Evolutionary conservation across 1,284 basidiomycete genomes (phyloP), one percentile per base, ranked within the genome.

Genomic region (Coniferiporia sulphurascens): DNA sequence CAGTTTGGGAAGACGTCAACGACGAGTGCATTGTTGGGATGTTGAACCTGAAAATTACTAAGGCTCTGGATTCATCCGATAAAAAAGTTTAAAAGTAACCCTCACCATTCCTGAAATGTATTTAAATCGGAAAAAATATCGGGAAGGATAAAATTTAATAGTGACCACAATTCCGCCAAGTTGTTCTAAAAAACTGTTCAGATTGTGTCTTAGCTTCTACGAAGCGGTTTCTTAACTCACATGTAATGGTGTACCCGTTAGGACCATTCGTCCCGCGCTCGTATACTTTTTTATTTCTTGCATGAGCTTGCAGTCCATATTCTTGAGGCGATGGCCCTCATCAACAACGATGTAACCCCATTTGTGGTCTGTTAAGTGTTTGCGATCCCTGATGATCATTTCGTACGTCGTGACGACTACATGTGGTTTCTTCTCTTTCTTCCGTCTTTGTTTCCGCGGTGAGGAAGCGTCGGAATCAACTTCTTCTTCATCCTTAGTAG

Each of bases 331-430:
- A 71, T 98, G 95, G 0, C 95, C 94, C 72, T 98, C 95, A 70
- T 98, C 95, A 0, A 98, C 95, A 55, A 98, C 91, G 65, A 98
- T 92, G 68, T 93, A 96, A 55, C 93, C 93, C 92, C 93, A 96
- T 56, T 85, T 76, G 68, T 89, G 87, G 54, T 81, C 79, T 4
- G 81, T 74, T 36, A 96, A 77, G 66, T 83, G 79, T 36, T 76
- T 73, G 10, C 86, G 80, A 69, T 97, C 94, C 63, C 82, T 86
- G 65, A 98, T 96, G 65, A 95, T 84, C 68, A 98, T 93, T 67
- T 98, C 95, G 69, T 94, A 98, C 5, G 93, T 96, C 13, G 95
- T 98, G 27, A 97, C 73, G 17, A 98, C 83, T 22, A 95, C 81
- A 3, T 90, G 90, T 69, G 91, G 92, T n/a, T 74, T 76, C 55